phyloP scores from a whole-genome alignment of 139 green algal species.

The Gonium pectorale region DNA sequence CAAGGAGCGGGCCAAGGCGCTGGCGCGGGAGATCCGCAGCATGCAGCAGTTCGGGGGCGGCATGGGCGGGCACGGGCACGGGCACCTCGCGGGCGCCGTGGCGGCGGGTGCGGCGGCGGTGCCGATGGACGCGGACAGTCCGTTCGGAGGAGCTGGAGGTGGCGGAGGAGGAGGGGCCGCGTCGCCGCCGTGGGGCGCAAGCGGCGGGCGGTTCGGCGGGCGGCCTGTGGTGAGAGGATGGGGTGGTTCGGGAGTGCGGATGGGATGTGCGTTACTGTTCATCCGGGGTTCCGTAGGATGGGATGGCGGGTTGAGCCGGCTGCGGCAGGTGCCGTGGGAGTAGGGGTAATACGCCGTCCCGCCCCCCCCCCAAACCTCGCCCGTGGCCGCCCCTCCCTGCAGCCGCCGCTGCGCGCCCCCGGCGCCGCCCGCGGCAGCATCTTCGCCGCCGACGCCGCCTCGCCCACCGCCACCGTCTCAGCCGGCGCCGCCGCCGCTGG shows the following conservation, averaged over 20 bases:
- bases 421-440: constrained; percentile 10
- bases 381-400: not conserved
- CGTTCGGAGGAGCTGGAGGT: too few relatives aligned
- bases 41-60: constrained; percentile 12
- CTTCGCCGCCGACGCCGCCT: not conserved
- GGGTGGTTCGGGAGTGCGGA: not conserved
- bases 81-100: not conserved
- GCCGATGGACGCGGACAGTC: constrained; percentile 9
- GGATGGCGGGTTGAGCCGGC: not conserved
- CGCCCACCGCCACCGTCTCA: not conserved
- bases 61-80: not conserved
- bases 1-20: constrained; percentile 89
- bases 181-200: not conserved
- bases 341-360: not conserved
- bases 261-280: not conserved
- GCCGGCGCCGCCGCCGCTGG: not conserved
- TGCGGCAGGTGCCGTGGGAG: not conserved
- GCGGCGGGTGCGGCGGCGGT: not conserved
- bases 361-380: not conserved
- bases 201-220: not conserved
- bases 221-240: not conserved
- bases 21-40: constrained; percentile 75
- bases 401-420: not conserved
- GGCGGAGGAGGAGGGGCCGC: not conserved
- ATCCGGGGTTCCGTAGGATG: not conserved